Evolutionary conservation across 2,329 filamentous ascomycete species (phyloP).

Genomic region (Pseudogymnoascus sp.): DNA sequence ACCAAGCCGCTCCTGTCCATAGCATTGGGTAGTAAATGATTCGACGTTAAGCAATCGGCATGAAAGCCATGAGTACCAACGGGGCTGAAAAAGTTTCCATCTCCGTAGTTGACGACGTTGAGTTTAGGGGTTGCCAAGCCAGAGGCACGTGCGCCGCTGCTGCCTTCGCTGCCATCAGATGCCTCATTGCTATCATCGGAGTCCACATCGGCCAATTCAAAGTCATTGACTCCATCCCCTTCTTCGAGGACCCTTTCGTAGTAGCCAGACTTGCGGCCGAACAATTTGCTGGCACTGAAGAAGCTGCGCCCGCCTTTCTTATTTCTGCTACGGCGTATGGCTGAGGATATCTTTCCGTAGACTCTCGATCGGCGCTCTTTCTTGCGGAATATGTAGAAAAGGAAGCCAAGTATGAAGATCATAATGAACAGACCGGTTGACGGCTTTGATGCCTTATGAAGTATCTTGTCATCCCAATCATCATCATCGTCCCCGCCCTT

Average conservation of each 20-base stretch:
- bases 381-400: slow-evolving; percentile 69
- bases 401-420: slow-evolving; percentile 62
- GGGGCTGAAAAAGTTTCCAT: slow-evolving; percentile 27
- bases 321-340: slow-evolving; percentile 37
- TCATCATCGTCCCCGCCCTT: slow-evolving; percentile 44
- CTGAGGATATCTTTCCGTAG: slow-evolving; percentile 45
- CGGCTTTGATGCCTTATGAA: slow-evolving; percentile 60
- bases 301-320: slow-evolving; percentile 42
- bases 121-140: slow-evolving; percentile 63
- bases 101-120: slow-evolving; percentile 43
- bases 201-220: slow-evolving; percentile 67
- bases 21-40: slow-evolving; percentile 28
- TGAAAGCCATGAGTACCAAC: slow-evolving; percentile 17
- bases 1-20: slow-evolving; percentile 67
- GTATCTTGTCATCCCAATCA: slow-evolving; percentile 55
- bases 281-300: slow-evolving; percentile 54
- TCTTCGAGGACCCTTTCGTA: slow-evolving; percentile 88
- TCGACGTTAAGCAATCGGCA: slow-evolving; percentile 26
- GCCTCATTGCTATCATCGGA: slow-evolving; percentile 54
- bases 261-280: slow-evolving; percentile 48
- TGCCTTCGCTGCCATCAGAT: slow-evolving; percentile 55
- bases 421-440: slow-evolving; percentile 73
- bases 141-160: slow-evolving; percentile 52
- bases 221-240: slow-evolving; percentile 60
- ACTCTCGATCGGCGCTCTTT: slow-evolving; percentile 64